phyloP scores from a whole-genome alignment of 1,139 yeast species.

The Scheffersomyces titani region DNA sequence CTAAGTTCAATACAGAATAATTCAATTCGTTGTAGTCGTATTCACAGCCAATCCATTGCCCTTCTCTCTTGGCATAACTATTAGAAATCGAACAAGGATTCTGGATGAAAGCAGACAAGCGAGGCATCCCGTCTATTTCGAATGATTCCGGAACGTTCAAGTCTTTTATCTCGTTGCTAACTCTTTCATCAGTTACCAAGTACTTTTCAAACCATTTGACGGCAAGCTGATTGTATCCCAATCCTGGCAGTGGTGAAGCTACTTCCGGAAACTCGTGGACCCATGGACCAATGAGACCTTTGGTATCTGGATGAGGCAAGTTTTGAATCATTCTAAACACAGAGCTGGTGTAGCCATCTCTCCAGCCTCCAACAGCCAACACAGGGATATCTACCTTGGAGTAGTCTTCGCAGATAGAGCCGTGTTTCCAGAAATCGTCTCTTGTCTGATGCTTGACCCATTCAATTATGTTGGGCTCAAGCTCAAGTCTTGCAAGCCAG shows the following conservation, averaged over 20 bases:
- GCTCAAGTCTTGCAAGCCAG: constrained; percentile 34
- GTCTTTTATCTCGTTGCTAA: constrained; percentile 1
- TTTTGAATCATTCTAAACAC: constrained; percentile 40
- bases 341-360: constrained; percentile 43
- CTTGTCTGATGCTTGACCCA: constrained; percentile 43
- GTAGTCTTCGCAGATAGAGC: constrained; percentile 41
- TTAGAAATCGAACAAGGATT: constrained; percentile 33
- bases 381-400: constrained; percentile 38
- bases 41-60: constrained; percentile 31
- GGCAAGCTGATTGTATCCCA: constrained; percentile 41
- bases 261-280: constrained; percentile 47
- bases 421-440: constrained; percentile 45
- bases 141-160: constrained; percentile 6
- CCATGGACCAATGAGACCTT: constrained; percentile 44
- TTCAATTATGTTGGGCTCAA: constrained; percentile 34
- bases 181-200: constrained; percentile 21
- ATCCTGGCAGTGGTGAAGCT: constrained; percentile 42
- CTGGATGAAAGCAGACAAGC: constrained; percentile 38
- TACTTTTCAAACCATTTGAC: constrained; percentile 37
- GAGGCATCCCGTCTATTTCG: constrained; percentile 18
- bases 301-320: constrained; percentile 27
- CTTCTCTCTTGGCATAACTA: constrained; percentile 33
- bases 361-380: constrained; percentile 43
- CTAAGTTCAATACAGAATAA: neutral
- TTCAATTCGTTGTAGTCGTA: neutral